These are phyloP conservation scores for Clausena lansium DNA, from an alignment of 345 rosid species.

Conservation along the genomic window DNA sequence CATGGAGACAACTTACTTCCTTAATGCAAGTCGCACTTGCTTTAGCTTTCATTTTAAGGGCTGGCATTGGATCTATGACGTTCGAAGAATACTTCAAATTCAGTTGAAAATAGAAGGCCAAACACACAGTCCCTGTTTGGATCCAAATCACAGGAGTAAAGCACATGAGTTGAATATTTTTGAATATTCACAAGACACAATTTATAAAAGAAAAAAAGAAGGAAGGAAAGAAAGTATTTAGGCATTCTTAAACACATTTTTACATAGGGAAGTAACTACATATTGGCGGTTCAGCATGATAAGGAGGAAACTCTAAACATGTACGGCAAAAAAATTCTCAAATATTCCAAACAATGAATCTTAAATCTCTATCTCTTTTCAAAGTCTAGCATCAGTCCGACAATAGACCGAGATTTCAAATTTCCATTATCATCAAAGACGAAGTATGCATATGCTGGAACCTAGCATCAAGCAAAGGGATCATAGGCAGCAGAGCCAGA, in stretches of 20 bases:
- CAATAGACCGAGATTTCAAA: not conserved
- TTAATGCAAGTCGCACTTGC: slow-evolving; percentile 32
- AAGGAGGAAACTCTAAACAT: not conserved
- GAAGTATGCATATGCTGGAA: not conserved
- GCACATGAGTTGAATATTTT: not conserved
- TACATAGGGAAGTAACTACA: not conserved
- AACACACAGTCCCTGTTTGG: not conserved
- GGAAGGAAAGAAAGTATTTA: not conserved
- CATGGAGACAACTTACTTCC: slow-evolving; percentile 46
- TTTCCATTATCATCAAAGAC: not conserved
- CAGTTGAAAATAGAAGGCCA: not conserved
- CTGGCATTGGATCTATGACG: slow-evolving; percentile 55
- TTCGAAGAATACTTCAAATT: slow-evolving; percentile 15
- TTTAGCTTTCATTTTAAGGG: slow-evolving; percentile 57
- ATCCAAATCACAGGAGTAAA: not conserved
- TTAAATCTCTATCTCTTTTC: too few relatives aligned
- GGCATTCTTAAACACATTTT: not conserved
- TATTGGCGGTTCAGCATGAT: not conserved
- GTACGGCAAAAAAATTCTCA: not conserved
- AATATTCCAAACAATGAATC: not conserved
- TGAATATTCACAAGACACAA: not conserved
- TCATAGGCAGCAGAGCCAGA: not conserved
- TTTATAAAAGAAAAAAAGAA: not conserved
- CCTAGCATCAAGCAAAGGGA: not conserved
- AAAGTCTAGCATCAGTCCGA: not conserved